Percentiles rank a stretch among this genome's conserved stretches.
phyloP scores from a whole-genome alignment of 1,284 basidiomycete species.

The Lignosus rhinocerotis region DNA sequence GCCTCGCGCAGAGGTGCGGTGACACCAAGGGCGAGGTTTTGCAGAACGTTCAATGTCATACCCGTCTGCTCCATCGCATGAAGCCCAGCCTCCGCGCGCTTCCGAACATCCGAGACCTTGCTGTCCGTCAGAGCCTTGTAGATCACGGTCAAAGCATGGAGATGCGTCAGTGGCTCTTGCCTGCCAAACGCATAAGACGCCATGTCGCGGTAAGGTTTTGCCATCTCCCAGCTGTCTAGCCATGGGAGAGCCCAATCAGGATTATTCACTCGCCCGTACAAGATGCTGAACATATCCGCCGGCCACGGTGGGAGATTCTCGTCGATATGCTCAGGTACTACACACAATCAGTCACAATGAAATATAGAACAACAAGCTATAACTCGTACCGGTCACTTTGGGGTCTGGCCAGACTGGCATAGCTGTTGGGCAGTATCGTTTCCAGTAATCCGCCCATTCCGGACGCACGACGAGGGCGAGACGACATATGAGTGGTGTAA shows the following conservation, averaged over 20 bases:
- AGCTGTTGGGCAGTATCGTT: constrained; percentile 67
- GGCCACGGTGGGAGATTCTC: constrained; percentile 73
- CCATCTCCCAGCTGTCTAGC: constrained; percentile 51
- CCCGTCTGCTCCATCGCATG: constrained; percentile 55
- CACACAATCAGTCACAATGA: neutral
- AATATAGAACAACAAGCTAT: neutral
- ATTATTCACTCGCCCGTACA: constrained; percentile 65
- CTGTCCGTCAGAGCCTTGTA: constrained; percentile 61
- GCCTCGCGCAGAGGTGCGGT: constrained; percentile 84
- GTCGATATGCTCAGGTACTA: constrained; percentile 51
- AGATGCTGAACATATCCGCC: constrained; percentile 60
- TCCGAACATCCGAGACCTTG: constrained; percentile 48
- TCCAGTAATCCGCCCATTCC: constrained; percentile 91
- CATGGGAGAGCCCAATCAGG: constrained; percentile 65
- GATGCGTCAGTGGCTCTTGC: constrained; percentile 51
- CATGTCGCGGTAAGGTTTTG: constrained; percentile 48
- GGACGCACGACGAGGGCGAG: constrained; percentile 68
- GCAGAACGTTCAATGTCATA: constrained; percentile 49
- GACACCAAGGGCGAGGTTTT: constrained; percentile 69
- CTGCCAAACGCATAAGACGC: constrained; percentile 65
- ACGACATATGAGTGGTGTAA: constrained; percentile 66
- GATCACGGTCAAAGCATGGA: constrained; percentile 51
- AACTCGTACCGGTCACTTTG: constrained; percentile 42
- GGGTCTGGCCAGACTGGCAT: constrained; percentile 57
- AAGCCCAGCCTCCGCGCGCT: constrained; percentile 67